Evolutionary conservation across 2,329 filamentous ascomycete species (phyloP), one percentile per base, ranked within the genome.

Genomic region (Lachnellula subtilissima): DNA sequence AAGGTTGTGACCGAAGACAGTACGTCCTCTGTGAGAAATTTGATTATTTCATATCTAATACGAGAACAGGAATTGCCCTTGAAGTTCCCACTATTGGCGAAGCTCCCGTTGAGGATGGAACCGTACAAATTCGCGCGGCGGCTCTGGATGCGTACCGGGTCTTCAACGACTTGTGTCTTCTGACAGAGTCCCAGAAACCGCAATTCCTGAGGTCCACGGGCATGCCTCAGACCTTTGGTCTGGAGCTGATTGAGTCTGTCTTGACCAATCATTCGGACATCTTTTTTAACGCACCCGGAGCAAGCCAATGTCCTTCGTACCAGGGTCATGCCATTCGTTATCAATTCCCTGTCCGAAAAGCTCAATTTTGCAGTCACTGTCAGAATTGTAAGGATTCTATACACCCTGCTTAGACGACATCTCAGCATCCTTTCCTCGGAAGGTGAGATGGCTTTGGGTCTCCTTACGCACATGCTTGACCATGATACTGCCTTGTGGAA

Each of bases 181-280:
- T 96, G 64, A 89, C 91, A 0, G 91, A 96, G 70, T 89, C 89
- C 36, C 88, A 94, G 65, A 85, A 86, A 42, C 86, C 92, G 4
- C 85, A 90, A 61, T 96, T 92, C 66, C 79, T 99, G 40, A 85
- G 85, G 35, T 89, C 94, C 65, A 85, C 88, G 12, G 83, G 84
- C 3, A 78, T 97, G 9, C 85, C 90, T 0, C 85, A 91, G 64
- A 87, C 89, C 0, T 94, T 96, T 64, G 89, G 91, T 5, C 75
- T 99, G 1, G 94, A 99, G 69, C 79, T 97, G 53, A 91, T 99
- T 64, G 92, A 97, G 72, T 93, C 91, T 0, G 85, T 96, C 52
- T 76, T 99, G 57, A 87, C 88, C 23, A 95, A 92, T 65, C 91
- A 97, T 75, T 83, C 86, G n/a, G 78, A 80, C 51, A 83, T 96